Percentiles rank a stretch among this genome's conserved stretches.
Evolutionary conservation across 345 rosid species (phyloP).

Genomic region (Citrus glauca): DNA sequence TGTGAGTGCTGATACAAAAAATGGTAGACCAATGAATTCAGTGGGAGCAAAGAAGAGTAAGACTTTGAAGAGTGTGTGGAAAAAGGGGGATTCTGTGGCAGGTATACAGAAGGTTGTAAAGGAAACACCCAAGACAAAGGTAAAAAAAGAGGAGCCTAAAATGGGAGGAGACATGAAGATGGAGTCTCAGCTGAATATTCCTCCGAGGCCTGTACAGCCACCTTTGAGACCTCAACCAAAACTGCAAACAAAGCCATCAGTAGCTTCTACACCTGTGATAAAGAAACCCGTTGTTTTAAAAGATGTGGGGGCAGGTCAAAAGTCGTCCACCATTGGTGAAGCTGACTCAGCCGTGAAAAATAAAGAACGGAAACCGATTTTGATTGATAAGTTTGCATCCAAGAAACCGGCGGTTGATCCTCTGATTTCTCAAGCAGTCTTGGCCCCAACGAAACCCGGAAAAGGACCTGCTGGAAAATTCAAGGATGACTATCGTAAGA

Average conservation of each 20-base stretch:
- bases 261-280: conserved; percentile 45
- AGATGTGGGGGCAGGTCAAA: conserved; percentile 73
- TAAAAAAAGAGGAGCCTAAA: conserved; percentile 24
- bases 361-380: conserved; percentile 79
- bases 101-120: conserved; percentile 57
- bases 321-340: conserved; percentile 32
- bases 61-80: conserved; percentile 91
- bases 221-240: conserved; percentile 66
- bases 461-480: conserved; percentile 75
- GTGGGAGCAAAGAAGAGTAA: conserved; percentile 43
- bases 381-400: conserved; percentile 88
- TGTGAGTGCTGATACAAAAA: conserved; percentile 24
- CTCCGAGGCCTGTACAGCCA: conserved; percentile 46
- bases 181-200: conserved; percentile 34
- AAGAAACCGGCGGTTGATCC: conserved; percentile 77
- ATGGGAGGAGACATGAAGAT: conserved; percentile 24
- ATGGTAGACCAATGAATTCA: conserved; percentile 26
- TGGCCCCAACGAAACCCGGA: conserved; percentile 72
- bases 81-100: conserved; percentile 78
- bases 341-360: conserved; percentile 38
- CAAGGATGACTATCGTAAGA: conserved; percentile 65
- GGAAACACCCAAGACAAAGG: conserved; percentile 45
- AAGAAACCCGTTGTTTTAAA: conserved; percentile 69
- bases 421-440: conserved; percentile 56
- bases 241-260: conserved; percentile 71